A percentile compares a stretch with the other conserved stretches of the same genome.
These are phyloP conservation scores for Coemansia pectinata DNA, from an alignment of 192 early-diverging fungal species.

Conservation along the genomic window DNA sequence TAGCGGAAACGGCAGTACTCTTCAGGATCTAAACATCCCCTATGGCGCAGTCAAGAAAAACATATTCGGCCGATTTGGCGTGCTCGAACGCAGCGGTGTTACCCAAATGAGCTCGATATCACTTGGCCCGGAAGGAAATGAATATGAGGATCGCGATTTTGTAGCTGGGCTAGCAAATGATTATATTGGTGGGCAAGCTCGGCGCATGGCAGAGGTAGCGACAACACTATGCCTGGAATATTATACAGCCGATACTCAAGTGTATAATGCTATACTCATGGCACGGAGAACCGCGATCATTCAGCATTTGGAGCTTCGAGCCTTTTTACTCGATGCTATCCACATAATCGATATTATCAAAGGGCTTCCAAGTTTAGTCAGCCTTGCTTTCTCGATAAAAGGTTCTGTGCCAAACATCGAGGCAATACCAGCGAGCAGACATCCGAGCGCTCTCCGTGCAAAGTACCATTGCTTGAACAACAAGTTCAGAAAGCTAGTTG, in stretches of 20 bases:
- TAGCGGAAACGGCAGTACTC: background rate
- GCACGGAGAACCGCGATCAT: background rate
- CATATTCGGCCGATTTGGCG: background rate
- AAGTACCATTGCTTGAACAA: background rate
- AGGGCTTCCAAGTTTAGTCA: background rate
- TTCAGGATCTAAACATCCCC: background rate
- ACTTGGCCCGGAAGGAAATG: background rate
- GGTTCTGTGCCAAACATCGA: background rate
- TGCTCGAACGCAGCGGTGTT: background rate
- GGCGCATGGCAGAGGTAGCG: background rate
- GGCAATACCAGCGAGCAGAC: background rate
- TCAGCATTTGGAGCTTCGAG: background rate
- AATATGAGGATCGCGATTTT: background rate
- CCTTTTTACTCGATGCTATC: background rate
- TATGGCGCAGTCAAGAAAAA: background rate
- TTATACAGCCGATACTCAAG: background rate
- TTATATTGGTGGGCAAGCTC: background rate
- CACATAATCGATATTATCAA: background rate
- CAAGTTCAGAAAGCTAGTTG: background rate
- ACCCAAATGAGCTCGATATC: background rate
- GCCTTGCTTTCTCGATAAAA: background rate
- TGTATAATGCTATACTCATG: background rate
- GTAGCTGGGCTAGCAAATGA: no score
- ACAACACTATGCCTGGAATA: background rate
- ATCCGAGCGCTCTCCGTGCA: background rate